Evolutionary conservation across 2,329 filamentous ascomycete species (phyloP).

Genomic region (Aspergillus hortae): DNA sequence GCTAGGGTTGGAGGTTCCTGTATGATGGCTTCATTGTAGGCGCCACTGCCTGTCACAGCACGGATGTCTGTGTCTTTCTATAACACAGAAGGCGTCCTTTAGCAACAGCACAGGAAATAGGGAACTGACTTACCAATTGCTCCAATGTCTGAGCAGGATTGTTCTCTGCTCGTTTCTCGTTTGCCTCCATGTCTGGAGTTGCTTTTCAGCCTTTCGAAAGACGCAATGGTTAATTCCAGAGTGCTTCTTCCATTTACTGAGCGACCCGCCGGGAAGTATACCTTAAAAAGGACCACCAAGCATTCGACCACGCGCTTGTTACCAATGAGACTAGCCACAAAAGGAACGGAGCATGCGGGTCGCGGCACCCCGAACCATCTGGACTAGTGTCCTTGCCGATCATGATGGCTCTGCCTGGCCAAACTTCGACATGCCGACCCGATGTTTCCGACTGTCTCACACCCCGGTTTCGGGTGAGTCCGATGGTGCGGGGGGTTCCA

Average conservation of each 20-base stretch:
- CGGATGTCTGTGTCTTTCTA: background rate
- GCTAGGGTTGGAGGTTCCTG: background rate
- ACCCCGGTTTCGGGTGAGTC: no score
- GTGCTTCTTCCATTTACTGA: background rate
- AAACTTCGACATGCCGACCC: no score
- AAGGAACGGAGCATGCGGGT: background rate
- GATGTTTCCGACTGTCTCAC: no score
- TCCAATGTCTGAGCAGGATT: background rate
- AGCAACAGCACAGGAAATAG: background rate
- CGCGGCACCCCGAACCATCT: background rate
- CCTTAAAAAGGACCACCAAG: background rate
- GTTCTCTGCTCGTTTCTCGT: background rate
- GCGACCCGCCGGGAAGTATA: background rate
- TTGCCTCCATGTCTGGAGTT: background rate
- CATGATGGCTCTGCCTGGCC: background rate
- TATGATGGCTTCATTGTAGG: slow-evolving; percentile 1
- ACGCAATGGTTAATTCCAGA: background rate
- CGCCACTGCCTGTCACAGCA: background rate
- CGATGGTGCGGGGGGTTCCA: no score
- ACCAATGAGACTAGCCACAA: background rate
- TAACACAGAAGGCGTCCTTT: background rate
- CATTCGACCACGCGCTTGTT: background rate
- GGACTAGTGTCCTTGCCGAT: background rate
- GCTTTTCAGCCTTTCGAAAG: background rate
- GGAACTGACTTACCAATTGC: background rate